Conservation (phyloP, 495 filamentous ascomycete genomes). For the Barbatosphaeria neglecta region DNA sequence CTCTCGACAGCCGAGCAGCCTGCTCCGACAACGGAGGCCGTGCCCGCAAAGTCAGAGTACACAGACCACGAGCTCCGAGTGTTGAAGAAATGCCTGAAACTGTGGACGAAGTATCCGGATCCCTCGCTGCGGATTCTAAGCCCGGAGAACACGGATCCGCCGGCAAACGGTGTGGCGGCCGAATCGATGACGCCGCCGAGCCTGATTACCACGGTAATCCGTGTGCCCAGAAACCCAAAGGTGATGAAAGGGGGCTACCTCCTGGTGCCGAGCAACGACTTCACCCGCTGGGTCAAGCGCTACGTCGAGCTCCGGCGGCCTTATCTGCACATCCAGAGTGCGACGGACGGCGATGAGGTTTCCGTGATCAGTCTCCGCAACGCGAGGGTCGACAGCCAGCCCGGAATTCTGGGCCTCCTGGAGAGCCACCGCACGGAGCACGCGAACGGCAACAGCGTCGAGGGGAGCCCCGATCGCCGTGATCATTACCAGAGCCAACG, state of each 20-base stretch:
- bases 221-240: slow-evolving; percentile 59
- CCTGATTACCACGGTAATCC: slow-evolving; percentile 57
- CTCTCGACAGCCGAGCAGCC: slow-evolving; percentile 1
- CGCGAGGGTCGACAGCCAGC: slow-evolving; percentile 74
- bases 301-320: slow-evolving; percentile 88
- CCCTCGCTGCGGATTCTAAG: slow-evolving; percentile 60
- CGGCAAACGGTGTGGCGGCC: slow-evolving; percentile 47
- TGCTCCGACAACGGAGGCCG: neutral
- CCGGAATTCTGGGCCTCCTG: slow-evolving; percentile 71
- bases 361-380: slow-evolving; percentile 78
- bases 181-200: slow-evolving; percentile 28
- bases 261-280: slow-evolving; percentile 60
- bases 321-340: slow-evolving; percentile 80
- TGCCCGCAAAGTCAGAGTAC: slow-evolving; percentile 28
- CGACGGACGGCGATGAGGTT: slow-evolving; percentile 78
- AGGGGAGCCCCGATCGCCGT: neutral
- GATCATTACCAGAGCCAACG: neutral
- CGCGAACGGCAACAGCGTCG: neutral
- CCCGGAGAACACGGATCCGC: slow-evolving; percentile 65
- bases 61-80: slow-evolving; percentile 44
- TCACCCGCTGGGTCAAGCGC: slow-evolving; percentile 73
- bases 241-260: slow-evolving; percentile 79
- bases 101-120: slow-evolving; percentile 72
- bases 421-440: slow-evolving; percentile 25
- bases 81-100: slow-evolving; percentile 56